Percentiles rank a stretch among this genome's conserved stretches.
phyloP scores from a whole-genome alignment of 2,329 filamentous ascomycete species.

The Aschersonia sp. region DNA sequence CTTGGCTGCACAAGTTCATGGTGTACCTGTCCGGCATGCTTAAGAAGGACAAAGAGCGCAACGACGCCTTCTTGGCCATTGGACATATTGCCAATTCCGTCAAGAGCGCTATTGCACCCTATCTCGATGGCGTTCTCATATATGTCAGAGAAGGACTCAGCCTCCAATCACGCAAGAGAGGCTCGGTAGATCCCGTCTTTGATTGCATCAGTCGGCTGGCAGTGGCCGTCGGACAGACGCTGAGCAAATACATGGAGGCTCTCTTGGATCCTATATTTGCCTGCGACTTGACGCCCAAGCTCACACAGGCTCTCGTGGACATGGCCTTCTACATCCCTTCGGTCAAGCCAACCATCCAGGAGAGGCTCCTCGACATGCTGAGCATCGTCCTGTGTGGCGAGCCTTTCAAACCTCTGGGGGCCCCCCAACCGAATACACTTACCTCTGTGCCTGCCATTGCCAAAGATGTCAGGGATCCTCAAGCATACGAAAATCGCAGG shows the following conservation, averaged over 20 bases:
- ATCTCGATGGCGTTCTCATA: constrained; percentile 84
- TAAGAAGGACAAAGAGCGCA: constrained; percentile 87
- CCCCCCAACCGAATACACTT: constrained; percentile 69
- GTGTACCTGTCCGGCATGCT: constrained; percentile 85
- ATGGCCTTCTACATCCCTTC: constrained; percentile 99
- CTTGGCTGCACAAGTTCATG: constrained; percentile 93
- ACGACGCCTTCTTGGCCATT: constrained; percentile 89
- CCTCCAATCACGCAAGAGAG: constrained; percentile 54
- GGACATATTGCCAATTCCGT: constrained; percentile 94
- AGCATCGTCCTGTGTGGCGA: constrained; percentile 87
- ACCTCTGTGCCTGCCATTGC: constrained; percentile 69
- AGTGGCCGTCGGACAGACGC: constrained; percentile 84
- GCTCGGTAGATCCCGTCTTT: constrained; percentile 68
- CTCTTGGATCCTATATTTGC: constrained; percentile 92
- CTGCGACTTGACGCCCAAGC: constrained; percentile 82
- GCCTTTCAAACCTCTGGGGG: constrained; percentile 82
- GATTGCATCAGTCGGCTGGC: constrained; percentile 96
- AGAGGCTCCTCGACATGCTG: constrained; percentile 84
- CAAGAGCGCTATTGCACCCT: constrained; percentile 85
- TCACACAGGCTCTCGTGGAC: constrained; percentile 90
- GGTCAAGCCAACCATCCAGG: constrained; percentile 83
- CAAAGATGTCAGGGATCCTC: constrained; percentile 73
- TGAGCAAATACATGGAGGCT: constrained; percentile 97
- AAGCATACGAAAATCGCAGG: constrained; percentile 67
- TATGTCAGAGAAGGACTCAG: constrained; percentile 87